Evolutionary conservation across 1,284 basidiomycete species (phyloP).

Genomic region (Leucoagaricus sp.): DNA sequence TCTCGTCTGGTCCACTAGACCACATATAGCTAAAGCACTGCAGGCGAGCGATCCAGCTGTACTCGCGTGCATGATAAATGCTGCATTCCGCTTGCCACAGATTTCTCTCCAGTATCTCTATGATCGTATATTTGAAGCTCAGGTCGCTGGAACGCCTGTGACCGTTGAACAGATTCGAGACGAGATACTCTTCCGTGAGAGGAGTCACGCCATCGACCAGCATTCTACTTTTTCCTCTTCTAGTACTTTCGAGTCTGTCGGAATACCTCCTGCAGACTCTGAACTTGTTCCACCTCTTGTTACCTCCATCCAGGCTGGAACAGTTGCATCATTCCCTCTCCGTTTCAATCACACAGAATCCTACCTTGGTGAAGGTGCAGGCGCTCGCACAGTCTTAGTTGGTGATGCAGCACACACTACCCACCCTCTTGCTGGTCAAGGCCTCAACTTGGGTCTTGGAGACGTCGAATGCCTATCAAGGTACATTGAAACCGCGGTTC

Average conservation of each 20-base stretch:
- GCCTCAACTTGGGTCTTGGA: slow-evolving; percentile 89
- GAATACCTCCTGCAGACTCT: slow-evolving; percentile 64
- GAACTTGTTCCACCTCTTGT: slow-evolving; percentile 78
- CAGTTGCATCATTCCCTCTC: slow-evolving; percentile 90
- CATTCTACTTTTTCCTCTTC: slow-evolving; percentile 64
- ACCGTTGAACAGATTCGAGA: slow-evolving; percentile 47
- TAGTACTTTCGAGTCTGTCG: slow-evolving; percentile 33
- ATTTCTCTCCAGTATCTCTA: slow-evolving; percentile 74
- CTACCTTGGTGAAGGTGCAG: slow-evolving; percentile 76
- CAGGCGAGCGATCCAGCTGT: slow-evolving; percentile 68
- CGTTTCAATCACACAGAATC: slow-evolving; percentile 85
- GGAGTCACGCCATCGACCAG: slow-evolving; percentile 60
- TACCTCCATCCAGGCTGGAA: slow-evolving; percentile 69
- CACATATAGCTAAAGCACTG: slow-evolving; percentile 74
- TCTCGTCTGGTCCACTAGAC: slow-evolving; percentile 94
- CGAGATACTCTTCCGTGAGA: slow-evolving; percentile 72
- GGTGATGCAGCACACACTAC: slow-evolving; percentile 97
- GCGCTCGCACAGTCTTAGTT: slow-evolving; percentile 81
- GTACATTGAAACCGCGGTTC: slow-evolving; percentile 59
- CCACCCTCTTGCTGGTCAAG: slow-evolving; percentile 98
- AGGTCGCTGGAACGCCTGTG: slow-evolving; percentile 43
- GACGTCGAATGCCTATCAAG: slow-evolving; percentile 77
- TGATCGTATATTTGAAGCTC: slow-evolving; percentile 57
- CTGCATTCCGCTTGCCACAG: slow-evolving; percentile 87
- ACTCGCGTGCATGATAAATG: slow-evolving; percentile 82